Conservation (phyloP, 768 basidiomycete genomes). For the Suillus spraguei region DNA sequence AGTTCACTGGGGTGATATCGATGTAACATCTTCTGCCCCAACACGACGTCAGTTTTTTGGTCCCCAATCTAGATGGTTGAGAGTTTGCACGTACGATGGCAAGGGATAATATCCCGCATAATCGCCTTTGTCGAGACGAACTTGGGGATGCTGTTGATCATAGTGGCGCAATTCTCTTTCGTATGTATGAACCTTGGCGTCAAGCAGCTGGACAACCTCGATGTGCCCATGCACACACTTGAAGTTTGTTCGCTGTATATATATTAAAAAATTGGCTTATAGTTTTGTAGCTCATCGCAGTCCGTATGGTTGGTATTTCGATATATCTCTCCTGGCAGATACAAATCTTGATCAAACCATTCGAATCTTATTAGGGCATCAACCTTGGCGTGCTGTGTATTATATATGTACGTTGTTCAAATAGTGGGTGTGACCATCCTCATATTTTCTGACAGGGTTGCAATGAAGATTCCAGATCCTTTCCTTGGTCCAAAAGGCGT, state of each 20-base stretch:
- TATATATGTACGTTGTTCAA: constrained; percentile 46
- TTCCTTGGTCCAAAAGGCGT: constrained; percentile 72
- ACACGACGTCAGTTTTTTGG: not conserved
- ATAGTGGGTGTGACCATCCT: not conserved
- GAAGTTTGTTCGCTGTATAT: constrained; percentile 42
- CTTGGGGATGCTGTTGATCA: constrained; percentile 61
- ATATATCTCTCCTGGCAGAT: not conserved
- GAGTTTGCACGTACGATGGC: not conserved
- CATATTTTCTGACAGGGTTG: constrained; percentile 31
- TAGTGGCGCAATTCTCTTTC: constrained; percentile 58
- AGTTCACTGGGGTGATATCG: not conserved
- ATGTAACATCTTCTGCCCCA: not conserved
- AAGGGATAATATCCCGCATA: not conserved
- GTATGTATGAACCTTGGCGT: constrained; percentile 64
- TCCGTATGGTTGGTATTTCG: constrained; percentile 53
- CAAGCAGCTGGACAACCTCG: constrained; percentile 59
- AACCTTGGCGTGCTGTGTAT: constrained; percentile 54
- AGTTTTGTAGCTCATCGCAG: constrained; percentile 46
- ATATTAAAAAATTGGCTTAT: not conserved
- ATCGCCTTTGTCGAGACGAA: constrained; percentile 38
- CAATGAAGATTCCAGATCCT: constrained; percentile 53
- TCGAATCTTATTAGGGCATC: constrained; percentile 39
- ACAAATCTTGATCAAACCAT: constrained; percentile 5
- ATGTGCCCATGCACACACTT: constrained; percentile 58
- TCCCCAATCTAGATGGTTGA: not conserved